Percentiles rank a stretch among this genome's conserved stretches.
Conservation (phyloP, 2,329 filamentous ascomycete species). For the Rhinocladiella similis region DNA sequence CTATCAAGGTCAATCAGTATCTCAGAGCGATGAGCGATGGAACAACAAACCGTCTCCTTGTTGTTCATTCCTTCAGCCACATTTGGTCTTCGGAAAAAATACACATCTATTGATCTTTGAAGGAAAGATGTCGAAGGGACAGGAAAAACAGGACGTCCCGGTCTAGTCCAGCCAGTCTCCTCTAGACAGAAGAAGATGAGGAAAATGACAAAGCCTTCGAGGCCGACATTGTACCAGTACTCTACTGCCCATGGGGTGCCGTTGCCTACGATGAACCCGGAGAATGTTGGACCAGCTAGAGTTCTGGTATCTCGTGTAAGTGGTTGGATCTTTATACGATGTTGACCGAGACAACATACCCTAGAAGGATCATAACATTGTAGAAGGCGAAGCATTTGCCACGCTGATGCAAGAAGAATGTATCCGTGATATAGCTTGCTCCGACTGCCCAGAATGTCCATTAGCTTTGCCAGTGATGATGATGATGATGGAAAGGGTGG, state of each 20-base stretch:
- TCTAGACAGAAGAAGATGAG: constrained; percentile 41
- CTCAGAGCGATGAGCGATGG: too few species aligned
- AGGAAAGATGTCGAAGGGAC: not conserved
- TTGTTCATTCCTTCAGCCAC: not conserved
- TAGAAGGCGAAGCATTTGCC: constrained; percentile 42
- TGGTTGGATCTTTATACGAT: too few species aligned
- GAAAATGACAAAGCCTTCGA: constrained; percentile 37
- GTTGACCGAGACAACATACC: constrained; percentile 33
- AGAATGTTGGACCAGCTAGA: constrained; percentile 34
- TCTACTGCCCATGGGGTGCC: constrained; percentile 38
- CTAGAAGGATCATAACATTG: constrained; percentile 40
- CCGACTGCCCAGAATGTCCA: not conserved
- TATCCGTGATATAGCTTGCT: constrained; percentile 36
- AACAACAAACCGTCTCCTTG: not conserved
- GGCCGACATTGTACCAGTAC: constrained; percentile 47
- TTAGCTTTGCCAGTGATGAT: not conserved
- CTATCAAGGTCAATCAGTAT: not conserved
- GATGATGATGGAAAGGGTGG: not conserved
- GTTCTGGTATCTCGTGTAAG: too few species aligned
- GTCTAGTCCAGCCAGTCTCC: constrained; percentile 40
- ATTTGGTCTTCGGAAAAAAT: constrained; percentile 1
- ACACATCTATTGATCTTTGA: not conserved
- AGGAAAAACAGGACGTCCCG: constrained; percentile 7
- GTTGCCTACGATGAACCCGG: constrained; percentile 40
- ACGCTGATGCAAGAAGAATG: constrained; percentile 47